Evolutionary conservation across 148 eudicot species (phyloP).

Genomic region (Euryodendron excelsum): DNA sequence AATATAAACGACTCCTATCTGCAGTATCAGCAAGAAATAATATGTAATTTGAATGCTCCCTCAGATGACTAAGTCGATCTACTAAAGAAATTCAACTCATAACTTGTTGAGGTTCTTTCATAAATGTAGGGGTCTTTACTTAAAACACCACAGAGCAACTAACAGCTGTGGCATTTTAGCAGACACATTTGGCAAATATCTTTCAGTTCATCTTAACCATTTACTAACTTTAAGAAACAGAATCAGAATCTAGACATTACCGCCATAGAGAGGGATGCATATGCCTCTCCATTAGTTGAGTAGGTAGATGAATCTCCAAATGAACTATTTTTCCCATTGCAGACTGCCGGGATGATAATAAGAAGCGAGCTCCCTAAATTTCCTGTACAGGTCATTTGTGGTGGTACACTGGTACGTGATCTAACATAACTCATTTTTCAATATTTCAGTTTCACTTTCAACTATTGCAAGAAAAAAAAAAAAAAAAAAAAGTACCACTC

Average conservation of each 20-base stretch:
- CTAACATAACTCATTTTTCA: too few species aligned
- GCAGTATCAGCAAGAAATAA: background rate
- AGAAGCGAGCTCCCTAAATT: conserved; percentile 62
- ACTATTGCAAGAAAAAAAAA: too few species aligned
- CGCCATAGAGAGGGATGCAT: conserved; percentile 43
- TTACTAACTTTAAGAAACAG: background rate
- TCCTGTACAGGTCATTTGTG: conserved; percentile 36
- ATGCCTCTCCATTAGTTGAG: conserved; percentile 44
- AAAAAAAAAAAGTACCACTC: too few species aligned
- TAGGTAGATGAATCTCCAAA: conserved; percentile 53
- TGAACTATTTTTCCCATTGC: conserved; percentile 47
- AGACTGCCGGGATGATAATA: conserved; percentile 62
- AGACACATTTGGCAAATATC: background rate
- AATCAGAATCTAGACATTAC: conserved; percentile 16
- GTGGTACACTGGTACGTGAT: too few species aligned
- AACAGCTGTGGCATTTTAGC: too few species aligned
- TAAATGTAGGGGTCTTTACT: too few species aligned
- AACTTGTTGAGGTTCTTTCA: too few species aligned
- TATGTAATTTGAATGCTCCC: background rate
- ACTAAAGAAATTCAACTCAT: too few species aligned
- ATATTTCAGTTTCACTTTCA: too few species aligned
- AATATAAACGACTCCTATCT: conserved; percentile 55
- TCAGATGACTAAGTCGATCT: background rate
- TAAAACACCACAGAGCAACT: too few species aligned
- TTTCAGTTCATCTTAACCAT: background rate